Percentiles rank a stretch among this genome's conserved stretches.
phyloP scores from a whole-genome alignment of 192 early-diverging fungal genomes.

The Backusella australiensis region DNA sequence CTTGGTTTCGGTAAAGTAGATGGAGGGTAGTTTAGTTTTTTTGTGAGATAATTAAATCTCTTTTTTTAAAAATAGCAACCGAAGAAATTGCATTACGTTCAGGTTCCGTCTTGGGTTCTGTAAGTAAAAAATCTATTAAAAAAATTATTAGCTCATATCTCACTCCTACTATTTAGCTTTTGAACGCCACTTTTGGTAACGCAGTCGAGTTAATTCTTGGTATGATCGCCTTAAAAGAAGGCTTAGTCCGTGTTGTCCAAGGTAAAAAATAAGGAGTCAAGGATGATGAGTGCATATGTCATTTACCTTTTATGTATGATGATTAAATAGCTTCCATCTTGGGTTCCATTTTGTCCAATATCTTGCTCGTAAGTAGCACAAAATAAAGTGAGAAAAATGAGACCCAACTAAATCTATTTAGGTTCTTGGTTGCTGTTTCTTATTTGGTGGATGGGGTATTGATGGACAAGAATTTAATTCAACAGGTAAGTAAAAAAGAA shows the following conservation, averaged over 20 bases:
- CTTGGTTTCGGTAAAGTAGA: conserved; percentile 31
- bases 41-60: conserved; percentile 12
- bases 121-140: conserved; percentile 6
- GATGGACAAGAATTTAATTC: conserved; percentile 64
- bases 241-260: conserved; percentile 64
- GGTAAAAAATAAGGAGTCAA: conserved; percentile 19
- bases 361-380: conserved; percentile 67
- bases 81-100: conserved; percentile 65
- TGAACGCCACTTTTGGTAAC: conserved; percentile 57
- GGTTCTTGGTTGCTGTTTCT: conserved; percentile 79
- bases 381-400: not conserved
- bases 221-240: conserved; percentile 59
- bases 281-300: not conserved
- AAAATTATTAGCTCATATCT: not conserved
- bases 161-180: conserved; percentile 1
- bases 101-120: conserved; percentile 30
- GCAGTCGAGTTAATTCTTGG: conserved; percentile 85
- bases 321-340: conserved; percentile 61
- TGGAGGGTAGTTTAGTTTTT: not conserved
- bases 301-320: not conserved
- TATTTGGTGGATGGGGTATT: conserved; percentile 72
- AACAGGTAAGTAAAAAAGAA: conserved; percentile 36
- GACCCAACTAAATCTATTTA: not conserved
- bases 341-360: conserved; percentile 92
- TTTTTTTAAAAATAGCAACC: conserved; percentile 52